Percentiles rank a stretch among this genome's conserved stretches.
Evolutionary conservation across 2,329 filamentous ascomycete genomes (phyloP).

Genomic region (Dactylellina leptospora): DNA sequence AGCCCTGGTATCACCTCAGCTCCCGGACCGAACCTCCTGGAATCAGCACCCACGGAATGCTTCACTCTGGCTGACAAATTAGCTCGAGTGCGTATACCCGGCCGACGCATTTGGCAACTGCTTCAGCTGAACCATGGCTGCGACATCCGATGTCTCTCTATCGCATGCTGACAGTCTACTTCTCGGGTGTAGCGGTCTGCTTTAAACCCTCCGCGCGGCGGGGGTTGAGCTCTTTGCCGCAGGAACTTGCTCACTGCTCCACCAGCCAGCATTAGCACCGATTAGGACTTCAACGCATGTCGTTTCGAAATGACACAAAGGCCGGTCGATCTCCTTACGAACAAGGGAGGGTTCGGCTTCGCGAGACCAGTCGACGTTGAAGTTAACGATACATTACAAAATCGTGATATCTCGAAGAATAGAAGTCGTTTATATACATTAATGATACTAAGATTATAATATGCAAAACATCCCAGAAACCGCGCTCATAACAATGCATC

Average conservation of each 20-base stretch:
- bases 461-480: not conserved
- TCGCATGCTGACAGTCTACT: no score
- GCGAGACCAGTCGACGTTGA: not conserved
- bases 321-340: no score
- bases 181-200: not conserved
- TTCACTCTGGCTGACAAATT: slow-evolving; percentile 25
- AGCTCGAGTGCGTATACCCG: slow-evolving; percentile 1
- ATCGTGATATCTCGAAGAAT: not conserved
- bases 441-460: not conserved
- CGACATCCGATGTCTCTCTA: not conserved
- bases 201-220: not conserved
- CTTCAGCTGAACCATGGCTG: slow-evolving; percentile 1
- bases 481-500: not conserved
- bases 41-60: not conserved
- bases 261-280: no score
- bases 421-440: not conserved
- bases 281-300: no score
- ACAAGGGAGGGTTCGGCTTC: no score
- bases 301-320: no score
- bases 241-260: slow-evolving; percentile 34
- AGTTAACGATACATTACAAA: not conserved
- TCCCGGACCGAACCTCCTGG: slow-evolving; percentile 39
- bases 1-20: slow-evolving; percentile 24
- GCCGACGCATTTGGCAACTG: slow-evolving; percentile 22
- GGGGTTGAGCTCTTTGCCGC: slow-evolving; percentile 29